Conservation (phyloP, 352 stramenopile species). For the Globisporangium spiculum region DNA sequence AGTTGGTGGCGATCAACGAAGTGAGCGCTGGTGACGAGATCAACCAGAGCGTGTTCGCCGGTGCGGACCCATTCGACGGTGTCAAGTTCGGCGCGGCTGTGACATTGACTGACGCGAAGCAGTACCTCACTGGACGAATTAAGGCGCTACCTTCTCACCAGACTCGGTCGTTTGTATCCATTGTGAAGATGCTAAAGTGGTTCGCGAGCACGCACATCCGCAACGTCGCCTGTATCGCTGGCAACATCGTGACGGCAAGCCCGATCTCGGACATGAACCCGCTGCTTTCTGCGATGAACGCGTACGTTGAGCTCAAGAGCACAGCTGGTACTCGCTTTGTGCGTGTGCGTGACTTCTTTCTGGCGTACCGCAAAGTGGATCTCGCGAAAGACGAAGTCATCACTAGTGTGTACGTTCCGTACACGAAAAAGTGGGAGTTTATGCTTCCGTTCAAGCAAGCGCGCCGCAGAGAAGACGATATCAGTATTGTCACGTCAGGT, state of each 20-base stretch:
- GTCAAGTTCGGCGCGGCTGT: conserved; percentile 82
- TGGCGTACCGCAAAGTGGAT: conserved; percentile 93
- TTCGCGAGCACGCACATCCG: conserved; percentile 97
- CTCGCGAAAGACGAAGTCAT: conserved; percentile 90
- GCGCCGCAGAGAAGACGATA: conserved; percentile 95
- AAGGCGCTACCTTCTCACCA: conserved; percentile 37
- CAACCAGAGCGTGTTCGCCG: conserved; percentile 42
- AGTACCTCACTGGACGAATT: conserved; percentile 43
- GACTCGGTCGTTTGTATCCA: conserved; percentile 51
- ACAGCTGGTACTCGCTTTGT: conserved; percentile 34
- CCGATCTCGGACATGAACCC: conserved; percentile 98
- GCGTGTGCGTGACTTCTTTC: conserved; percentile 92
- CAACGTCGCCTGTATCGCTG: conserved; percentile 95
- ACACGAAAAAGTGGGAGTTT: conserved; percentile 88
- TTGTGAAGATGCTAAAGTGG: conserved; percentile 93
- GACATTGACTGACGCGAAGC: conserved; percentile 69
- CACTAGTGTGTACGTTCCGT: conserved; percentile 89
- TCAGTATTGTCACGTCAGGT: conserved; percentile 95
- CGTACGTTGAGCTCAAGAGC: conserved; percentile 62
- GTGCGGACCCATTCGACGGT: conserved; percentile 44
- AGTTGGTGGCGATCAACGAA: conserved; percentile 47
- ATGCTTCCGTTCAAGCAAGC: conserved; percentile 96
- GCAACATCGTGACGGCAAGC: conserved; percentile 96
- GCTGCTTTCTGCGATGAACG: conserved; percentile 87
- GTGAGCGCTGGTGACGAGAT: conserved; percentile 41